Base-by-base conservation (phyloP, 768 basidiomycete genomes). In the Podaxis sp. region DNA sequence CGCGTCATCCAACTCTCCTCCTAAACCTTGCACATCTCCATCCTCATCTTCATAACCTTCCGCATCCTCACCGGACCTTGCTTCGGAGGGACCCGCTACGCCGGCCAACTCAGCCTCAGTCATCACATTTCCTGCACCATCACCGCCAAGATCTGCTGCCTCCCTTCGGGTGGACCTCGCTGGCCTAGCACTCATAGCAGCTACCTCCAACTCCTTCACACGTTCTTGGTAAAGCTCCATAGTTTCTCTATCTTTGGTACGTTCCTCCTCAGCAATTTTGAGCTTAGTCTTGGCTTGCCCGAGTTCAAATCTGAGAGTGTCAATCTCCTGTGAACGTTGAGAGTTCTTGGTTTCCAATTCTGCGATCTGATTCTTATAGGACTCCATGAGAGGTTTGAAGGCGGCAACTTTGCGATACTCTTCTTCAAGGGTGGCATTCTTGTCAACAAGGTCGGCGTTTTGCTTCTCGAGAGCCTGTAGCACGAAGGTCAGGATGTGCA, bases 191-290 rank as follows among this genome's bases (percentile, higher is more conserved):
- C 60, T 64, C 2, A 84, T 81, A 30, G 87, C 84, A 22, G 75
- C 75, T 38, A 95, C 75, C 73, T 99, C 96, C 30, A 96, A 81
- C 74, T 99, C 96, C 46, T 87, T 85, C 38, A 96, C 85, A 33
- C 93, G 86, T 72, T 98, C 96, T 72, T 97, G 95, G 69, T 93
- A 94, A 4, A 96, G 76, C 68, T 92, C 92, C 28, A 96, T 80
- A 51, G 93, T 87, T 70, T 97, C 95, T 0, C 87, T 85, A 70
- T 95, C 93, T 67, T 87, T 87, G 6, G 83, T 75, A 8, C 89
- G 86, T 72, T 95, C 94, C 54, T 87, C 88, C 4, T 78, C 75
- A 0, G 84, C 76, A 44, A 91, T 85, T 71, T 84, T 88, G 63
- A 92, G 81, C 71, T 87, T 88, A 7, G 85, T 86, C 63, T 82